These are phyloP conservation scores for Lenwebbia sp. DNA, from an alignment of 345 rosid genomes.

Conservation along the genomic window DNA sequence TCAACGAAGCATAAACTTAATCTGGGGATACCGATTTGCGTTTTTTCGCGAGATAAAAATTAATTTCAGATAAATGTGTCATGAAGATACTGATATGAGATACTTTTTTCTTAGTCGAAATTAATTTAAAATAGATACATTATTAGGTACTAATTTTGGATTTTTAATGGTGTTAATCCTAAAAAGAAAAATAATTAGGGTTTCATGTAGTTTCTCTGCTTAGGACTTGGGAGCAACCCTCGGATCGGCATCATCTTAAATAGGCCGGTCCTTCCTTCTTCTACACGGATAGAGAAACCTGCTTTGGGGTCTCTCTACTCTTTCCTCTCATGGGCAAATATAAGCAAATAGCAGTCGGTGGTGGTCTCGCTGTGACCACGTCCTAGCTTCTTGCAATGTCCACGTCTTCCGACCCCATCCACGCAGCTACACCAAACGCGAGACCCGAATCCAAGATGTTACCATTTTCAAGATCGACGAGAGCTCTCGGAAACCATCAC, in stretches of 20 bases:
- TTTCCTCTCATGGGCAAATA: background rate
- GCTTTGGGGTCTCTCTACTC: background rate
- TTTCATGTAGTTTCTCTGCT: background rate
- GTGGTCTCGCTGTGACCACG: background rate
- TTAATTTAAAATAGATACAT: background rate
- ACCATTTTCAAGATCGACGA: background rate
- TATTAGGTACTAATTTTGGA: fast-evolving
- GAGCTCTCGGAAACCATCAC: background rate
- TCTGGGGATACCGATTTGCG: background rate
- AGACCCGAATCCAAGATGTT: background rate
- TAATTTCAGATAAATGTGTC: background rate
- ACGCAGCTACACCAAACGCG: background rate
- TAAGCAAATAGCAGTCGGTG: background rate
- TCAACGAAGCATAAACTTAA: background rate
- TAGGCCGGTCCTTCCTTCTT: background rate
- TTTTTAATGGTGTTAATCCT: background rate
- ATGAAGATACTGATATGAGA: background rate
- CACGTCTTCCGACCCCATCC: background rate
- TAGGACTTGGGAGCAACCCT: background rate
- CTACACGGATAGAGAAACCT: background rate
- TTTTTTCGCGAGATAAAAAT: background rate
- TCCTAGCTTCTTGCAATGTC: background rate
- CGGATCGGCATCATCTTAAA: background rate
- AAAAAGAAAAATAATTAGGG: background rate
- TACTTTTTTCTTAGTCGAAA: background rate